phyloP scores from a whole-genome alignment of 2,329 filamentous ascomycete genomes.

The Botrytis paeoniae region DNA sequence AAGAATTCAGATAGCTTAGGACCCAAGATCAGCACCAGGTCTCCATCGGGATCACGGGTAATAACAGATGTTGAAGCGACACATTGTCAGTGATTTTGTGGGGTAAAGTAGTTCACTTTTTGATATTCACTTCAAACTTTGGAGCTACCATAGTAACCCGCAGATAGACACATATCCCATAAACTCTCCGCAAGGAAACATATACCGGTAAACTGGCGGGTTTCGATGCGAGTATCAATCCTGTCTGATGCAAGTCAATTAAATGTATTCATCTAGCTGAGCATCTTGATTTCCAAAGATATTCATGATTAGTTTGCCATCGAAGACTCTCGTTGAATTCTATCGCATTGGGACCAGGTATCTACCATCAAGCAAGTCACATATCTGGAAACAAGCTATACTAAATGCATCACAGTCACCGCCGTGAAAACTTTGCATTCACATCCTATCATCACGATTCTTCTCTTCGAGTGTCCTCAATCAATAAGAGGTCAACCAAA shows the following conservation, averaged over 20 bases:
- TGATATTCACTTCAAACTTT: background rate
- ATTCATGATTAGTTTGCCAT: too few species aligned
- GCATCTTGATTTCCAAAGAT: too few species aligned
- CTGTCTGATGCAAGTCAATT: too few species aligned
- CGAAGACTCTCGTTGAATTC: background rate
- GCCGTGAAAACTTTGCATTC: rapidly evolving
- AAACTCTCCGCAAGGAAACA: background rate
- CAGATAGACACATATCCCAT: too few species aligned
- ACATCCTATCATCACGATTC: background rate
- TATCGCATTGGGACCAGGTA: too few species aligned
- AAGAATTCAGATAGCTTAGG: background rate
- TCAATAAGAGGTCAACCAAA: background rate
- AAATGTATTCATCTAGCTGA: too few species aligned
- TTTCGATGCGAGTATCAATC: too few species aligned
- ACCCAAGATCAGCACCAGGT: background rate
- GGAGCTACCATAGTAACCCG: background rate
- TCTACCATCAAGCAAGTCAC: background rate
- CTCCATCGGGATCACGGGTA: background rate
- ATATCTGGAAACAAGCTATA: background rate
- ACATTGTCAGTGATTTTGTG: too few species aligned
- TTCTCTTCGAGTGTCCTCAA: background rate
- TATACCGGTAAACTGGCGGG: background rate
- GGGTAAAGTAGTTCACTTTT: background rate
- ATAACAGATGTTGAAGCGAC: background rate
- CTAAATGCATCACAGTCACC: background rate